Conservation (phyloP, 129 eudicot genomes). For the Chrysanthemum makinoi region DNA sequence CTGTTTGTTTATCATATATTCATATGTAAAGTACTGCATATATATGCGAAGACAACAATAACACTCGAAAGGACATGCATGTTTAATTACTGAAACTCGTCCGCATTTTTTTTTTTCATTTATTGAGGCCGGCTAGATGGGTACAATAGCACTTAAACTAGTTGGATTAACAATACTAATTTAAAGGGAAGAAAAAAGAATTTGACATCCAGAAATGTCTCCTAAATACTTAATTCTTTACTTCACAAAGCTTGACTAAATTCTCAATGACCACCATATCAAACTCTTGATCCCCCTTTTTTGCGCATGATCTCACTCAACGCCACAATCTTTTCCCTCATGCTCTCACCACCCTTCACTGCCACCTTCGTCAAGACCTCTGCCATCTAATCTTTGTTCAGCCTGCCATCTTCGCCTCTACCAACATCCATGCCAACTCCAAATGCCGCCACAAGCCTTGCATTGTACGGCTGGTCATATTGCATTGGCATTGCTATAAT, state of each 20-base stretch:
- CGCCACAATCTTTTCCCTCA: slow-evolving; percentile 19
- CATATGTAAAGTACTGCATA: no score
- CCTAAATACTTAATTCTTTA: not conserved
- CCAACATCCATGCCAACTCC: slow-evolving; percentile 33
- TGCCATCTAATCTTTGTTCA: slow-evolving; percentile 22
- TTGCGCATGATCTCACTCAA: slow-evolving; percentile 22
- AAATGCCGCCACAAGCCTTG: slow-evolving; percentile 25
- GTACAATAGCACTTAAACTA: no score
- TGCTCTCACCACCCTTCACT: slow-evolving; percentile 20
- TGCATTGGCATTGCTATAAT: slow-evolving; percentile 41
- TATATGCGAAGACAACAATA: no score
- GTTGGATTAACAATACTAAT: no score
- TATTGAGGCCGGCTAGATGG: no score
- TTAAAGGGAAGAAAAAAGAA: no score
- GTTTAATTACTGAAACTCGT: no score
- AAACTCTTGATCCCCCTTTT: slow-evolving; percentile 22
- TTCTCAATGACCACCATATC: slow-evolving; percentile 13
- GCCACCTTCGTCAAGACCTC: slow-evolving; percentile 26
- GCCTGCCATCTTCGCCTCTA: slow-evolving; percentile 25
- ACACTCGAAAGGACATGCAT: no score
- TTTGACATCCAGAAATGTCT: not conserved
- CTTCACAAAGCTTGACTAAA: slow-evolving; percentile 26
- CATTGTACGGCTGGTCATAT: slow-evolving; percentile 38
- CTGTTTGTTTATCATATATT: no score
- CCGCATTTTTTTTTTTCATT: no score